Evolutionary conservation across 1,284 basidiomycete genomes (phyloP).

Genomic region (Chondrostereum purpureum): DNA sequence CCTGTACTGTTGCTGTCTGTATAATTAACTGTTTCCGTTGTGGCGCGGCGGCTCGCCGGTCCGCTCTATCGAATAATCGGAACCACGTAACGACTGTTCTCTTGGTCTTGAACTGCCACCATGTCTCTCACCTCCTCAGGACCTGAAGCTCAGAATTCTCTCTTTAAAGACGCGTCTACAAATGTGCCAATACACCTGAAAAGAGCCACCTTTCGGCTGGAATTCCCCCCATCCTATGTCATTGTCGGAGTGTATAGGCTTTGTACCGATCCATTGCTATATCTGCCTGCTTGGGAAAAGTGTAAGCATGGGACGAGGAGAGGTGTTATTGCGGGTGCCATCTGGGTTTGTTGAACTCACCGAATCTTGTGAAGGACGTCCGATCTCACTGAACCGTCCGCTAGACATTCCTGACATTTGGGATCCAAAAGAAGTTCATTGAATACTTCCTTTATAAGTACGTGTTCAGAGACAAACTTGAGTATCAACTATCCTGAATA

Average conservation of each 20-base stretch:
- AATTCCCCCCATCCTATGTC: constrained; percentile 69
- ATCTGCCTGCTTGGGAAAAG: constrained; percentile 68
- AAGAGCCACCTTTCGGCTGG: constrained; percentile 49
- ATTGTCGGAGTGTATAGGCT: constrained; percentile 71
- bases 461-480: constrained; percentile 20
- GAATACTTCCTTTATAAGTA: constrained; percentile 57
- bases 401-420: constrained; percentile 58
- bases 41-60: no score
- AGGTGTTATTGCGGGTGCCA: constrained; percentile 52
- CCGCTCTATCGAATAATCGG: no score
- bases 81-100: no score
- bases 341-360: constrained; percentile 49
- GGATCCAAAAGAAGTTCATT: constrained; percentile 58
- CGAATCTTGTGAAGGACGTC: constrained; percentile 1
- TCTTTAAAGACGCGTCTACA: constrained; percentile 16
- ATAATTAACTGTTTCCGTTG: no score
- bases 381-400: neutral
- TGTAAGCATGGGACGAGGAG: constrained; percentile 61
- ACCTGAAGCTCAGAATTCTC: constrained; percentile 24
- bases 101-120: neutral
- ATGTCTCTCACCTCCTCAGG: constrained; percentile 13
- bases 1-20: no score
- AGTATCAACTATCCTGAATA: constrained; percentile 13
- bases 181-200: constrained; percentile 38
- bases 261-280: constrained; percentile 58